These are phyloP conservation scores for Globisporangium rhizosaccharum DNA, from an alignment of 352 stramenopile species.

Conservation along the genomic window DNA sequence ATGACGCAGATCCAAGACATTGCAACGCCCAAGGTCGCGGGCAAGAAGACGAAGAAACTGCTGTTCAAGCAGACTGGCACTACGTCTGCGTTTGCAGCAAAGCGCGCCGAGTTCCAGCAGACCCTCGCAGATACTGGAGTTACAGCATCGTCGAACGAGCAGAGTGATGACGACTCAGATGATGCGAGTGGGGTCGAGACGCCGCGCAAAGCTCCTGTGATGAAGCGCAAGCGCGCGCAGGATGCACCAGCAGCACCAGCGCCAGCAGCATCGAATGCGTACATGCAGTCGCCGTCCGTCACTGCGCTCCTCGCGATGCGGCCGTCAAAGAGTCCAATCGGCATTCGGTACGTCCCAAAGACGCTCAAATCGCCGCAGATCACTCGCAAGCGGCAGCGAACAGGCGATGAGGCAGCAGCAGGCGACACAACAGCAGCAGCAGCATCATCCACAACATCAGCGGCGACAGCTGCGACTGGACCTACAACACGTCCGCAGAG, in stretches of 20 bases:
- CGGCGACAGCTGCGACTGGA: conserved; percentile 23
- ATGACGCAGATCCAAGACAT: conserved; percentile 59
- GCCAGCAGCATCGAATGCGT: neutral
- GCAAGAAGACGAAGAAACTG: conserved; percentile 41
- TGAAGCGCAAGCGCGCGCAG: conserved; percentile 23
- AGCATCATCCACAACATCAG: conserved; percentile 14
- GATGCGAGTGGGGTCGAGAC: conserved; percentile 20
- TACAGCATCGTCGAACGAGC: neutral
- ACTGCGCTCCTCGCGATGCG: conserved; percentile 17
- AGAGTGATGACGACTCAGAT: conserved; percentile 12
- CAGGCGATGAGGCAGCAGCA: conserved; percentile 1
- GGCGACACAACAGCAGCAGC: neutral
- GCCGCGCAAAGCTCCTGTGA: conserved; percentile 20
- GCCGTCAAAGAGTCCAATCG: conserved; percentile 17
- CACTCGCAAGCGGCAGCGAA: conserved; percentile 9
- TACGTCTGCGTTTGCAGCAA: conserved; percentile 23
- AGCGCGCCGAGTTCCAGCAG: conserved; percentile 48
- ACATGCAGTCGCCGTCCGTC: conserved; percentile 14
- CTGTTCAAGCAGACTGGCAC: conserved; percentile 24
- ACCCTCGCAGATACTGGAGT: conserved; percentile 13
- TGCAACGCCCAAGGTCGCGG: conserved; percentile 53
- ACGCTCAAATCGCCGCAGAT: conserved; percentile 15
- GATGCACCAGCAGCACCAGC: conserved; percentile 4
- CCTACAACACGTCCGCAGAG: conserved; percentile 34
- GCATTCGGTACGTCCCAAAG: conserved; percentile 17